Base-by-base conservation (phyloP, 139 green algal genomes). In the Eudorina sp. region DNA sequence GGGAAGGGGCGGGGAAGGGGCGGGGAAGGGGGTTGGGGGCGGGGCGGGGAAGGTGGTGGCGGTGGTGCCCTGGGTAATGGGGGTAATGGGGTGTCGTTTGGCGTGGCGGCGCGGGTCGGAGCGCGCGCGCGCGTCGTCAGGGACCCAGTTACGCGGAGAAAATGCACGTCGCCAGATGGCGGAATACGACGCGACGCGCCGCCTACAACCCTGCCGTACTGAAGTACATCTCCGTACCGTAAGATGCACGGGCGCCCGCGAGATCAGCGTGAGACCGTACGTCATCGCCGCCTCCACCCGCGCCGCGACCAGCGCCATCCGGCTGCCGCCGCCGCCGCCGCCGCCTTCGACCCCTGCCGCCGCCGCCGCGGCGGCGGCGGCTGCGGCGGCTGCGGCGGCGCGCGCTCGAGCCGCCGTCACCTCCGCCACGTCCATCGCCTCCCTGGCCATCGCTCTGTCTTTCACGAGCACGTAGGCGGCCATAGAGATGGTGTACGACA, bases 401-500 rank as follows among this genome's bases (percentile, higher is more conserved):
- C 36, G 23, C 31, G 31, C n/a, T 51, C 16, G 14, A 3, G 18
- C 31, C 31, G n/a, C 23, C 76, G 21, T 51, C n/a, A 2, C 21
- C 29, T 31, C 34, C 40, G 51, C 40, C 55, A 8, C 34, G 36
- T 21, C 31, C 34, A 73, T 3, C 29, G 27, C 58, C 41, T 16
- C 58, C 58, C 1, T 21, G 36, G 41, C 40, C 4, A 16, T 14
- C 5, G 27, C 11, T 19, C 55, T 36, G 29, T 83, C 70, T 40
- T 3, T 7, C 23, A 31, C 16, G n/a, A 92, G 31, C 36, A 89
- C 72, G 0, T 14, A 5, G 23, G 36, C 38, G 11, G 40, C 64
- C 78, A 89, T 70, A 0, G 4, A n/a, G 7, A 82, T 5, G 7
- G 60, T 83, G 84, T 93, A 94, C 7, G 60, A 14, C 36, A 88